Conservation (phyloP, 495 filamentous ascomycete species). For the Penicillium arizonense region DNA sequence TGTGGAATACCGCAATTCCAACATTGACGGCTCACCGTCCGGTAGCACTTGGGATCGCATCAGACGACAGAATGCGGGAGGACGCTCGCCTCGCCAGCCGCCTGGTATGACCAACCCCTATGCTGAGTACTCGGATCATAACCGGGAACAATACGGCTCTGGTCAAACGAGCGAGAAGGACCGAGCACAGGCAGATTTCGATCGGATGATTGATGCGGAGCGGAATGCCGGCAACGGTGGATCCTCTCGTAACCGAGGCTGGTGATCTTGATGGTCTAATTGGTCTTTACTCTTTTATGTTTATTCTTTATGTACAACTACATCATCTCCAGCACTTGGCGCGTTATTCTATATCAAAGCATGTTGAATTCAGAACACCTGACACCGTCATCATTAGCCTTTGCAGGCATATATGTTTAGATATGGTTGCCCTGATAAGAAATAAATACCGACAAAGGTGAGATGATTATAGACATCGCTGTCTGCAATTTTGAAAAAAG, state of each 20-base stretch:
- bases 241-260: slow-evolving; percentile 16
- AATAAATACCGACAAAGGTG: neutral
- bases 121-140: neutral
- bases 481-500: slow-evolving; percentile 1
- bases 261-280: slow-evolving; percentile 17
- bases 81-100: slow-evolving; percentile 7
- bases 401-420: slow-evolving; percentile 7
- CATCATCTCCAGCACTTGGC: neutral
- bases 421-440: neutral
- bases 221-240: slow-evolving; percentile 23
- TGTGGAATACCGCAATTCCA: slow-evolving; percentile 29
- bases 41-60: slow-evolving; percentile 46
- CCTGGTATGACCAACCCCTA: neutral
- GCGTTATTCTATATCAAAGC: neutral
- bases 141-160: slow-evolving; percentile 11
- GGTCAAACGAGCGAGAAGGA: slow-evolving; percentile 28
- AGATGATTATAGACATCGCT: neutral
- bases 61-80: slow-evolving; percentile 25
- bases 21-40: slow-evolving; percentile 8
- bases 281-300: neutral
- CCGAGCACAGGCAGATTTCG: slow-evolving; percentile 39
- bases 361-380: neutral
- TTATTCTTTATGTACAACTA: neutral
- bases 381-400: slow-evolving; percentile 8
- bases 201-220: slow-evolving; percentile 42